Base-by-base conservation (phyloP, 257 asterid genomes). In the Capsicum rhomboideum region DNA sequence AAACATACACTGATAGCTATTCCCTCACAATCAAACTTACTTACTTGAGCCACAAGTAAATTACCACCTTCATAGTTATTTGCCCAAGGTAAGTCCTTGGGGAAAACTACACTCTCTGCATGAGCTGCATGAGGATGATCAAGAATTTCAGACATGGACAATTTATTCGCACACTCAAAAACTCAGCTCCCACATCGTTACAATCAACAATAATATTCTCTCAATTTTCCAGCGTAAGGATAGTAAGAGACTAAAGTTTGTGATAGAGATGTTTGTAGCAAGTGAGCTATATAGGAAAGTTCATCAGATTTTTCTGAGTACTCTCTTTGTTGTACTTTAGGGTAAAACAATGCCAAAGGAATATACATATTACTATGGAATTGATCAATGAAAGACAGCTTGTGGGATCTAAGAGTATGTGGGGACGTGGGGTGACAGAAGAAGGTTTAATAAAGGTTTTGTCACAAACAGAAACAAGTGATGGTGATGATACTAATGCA, bases 171-270 rank as follows among this genome's bases (percentile, higher is more conserved):
- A 68, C 82, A 20, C 67, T 84, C 1, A 1, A 53, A 4, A 54
- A 85, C 2, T 69, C 81, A 20, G 59, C 78, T 4, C 82, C 75
- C 34, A 18, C 66, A 10, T 85, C 82, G 3, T 80, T 85, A 37
- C 80, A 80, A 40, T 52, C 64, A 13, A 68, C 12, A 28, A 13
- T 10, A 83, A 49, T 34, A 34, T 34, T 71, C 80, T 4, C 7
- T 28, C 13, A 40, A 34, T 8, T 21, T 55, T 28, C 87, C 84
- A 2, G 87, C 87, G 44, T 82, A 83, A 1, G 88, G 88, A 29
- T 66, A 86, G 61, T 78, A 86, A 12, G 46, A 66, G 40, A 61
- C 3, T 0, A 86, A 9, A 42, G 82, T 68, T 11, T 86, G n/a
- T n/a, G 86, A 83, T 2, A 86, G 21, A 12, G 84, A 86, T 78